Base-by-base conservation (phyloP, 1,139 yeast genomes). In the Ashbya aceris region DNA sequence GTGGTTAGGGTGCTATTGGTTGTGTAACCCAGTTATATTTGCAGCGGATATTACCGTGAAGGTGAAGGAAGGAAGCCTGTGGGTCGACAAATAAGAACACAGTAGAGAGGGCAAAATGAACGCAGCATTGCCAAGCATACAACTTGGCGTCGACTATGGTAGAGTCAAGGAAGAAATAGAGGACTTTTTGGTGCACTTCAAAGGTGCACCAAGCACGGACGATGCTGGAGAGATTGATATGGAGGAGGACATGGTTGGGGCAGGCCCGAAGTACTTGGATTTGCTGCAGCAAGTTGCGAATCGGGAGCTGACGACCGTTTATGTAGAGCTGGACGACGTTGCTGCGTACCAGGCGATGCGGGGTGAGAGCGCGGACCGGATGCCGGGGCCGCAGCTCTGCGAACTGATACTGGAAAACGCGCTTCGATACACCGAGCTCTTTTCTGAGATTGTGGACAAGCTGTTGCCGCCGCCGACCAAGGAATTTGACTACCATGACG, bases 271-370 rank as follows among this genome's bases (percentile, higher is more conserved):
- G 61, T 91, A 91, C 63, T 68, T 83, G 78, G 70, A 68, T 33
- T 50, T 83, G n/a, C 68, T 91, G 40, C 95, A 86, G 58, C 68
- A 76, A 51, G 73, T 93, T 27, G 89, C 97, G 45, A 86, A 93
- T 62, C 75, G 98, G 55, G 87, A 87, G 49, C 53, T 70, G 27
- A 69, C 83, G 31, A 77, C 87, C 1, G 57, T 91, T 14, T 69
- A 71, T 45, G 71, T 93, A 40, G 96, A 86, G 49, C 70, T 93
- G 42, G 95, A 93, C 59, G 99, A 93, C 61, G 67, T 93, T 7
- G 29, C 12, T 26, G 40, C 30, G 8, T 41, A 41, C 30, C 40
- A 38, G 20, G 14, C 33, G 32, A 20, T 37, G 34, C 13, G 29
- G 33, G 20, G 14, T 12, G 26, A n/a, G 20, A 7, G 8, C 17